Evolutionary conservation across 2,329 filamentous ascomycete genomes (phyloP).

Genomic region (Leptographium procerum): DNA sequence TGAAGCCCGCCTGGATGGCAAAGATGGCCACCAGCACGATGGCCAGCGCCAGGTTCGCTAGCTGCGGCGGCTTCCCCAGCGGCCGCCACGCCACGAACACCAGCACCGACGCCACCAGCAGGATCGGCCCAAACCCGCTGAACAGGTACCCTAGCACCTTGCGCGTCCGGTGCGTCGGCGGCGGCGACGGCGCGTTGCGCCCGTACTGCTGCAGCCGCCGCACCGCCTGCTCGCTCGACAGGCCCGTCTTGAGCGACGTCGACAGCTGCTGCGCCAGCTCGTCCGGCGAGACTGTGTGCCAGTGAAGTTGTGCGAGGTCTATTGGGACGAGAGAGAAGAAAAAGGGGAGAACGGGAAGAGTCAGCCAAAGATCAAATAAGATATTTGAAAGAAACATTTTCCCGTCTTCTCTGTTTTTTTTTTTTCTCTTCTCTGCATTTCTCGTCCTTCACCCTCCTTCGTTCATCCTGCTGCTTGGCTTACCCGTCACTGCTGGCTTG

Average conservation of each 20-base stretch:
- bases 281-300: slow-evolving; percentile 49
- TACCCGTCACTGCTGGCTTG: slow-evolving; percentile 7
- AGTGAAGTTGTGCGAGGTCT: slow-evolving; percentile 54
- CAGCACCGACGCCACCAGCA: slow-evolving; percentile 56
- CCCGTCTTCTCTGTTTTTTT: neutral
- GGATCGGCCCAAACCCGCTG: slow-evolving; percentile 62
- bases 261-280: slow-evolving; percentile 50
- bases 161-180: slow-evolving; percentile 46
- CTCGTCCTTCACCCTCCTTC: too few species aligned
- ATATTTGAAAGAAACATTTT: neutral
- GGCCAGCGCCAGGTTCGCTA: slow-evolving; percentile 60
- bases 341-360: too few species aligned
- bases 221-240: slow-evolving; percentile 46
- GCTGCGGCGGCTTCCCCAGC: slow-evolving; percentile 56
- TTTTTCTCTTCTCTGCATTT: too few species aligned
- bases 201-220: slow-evolving; percentile 49
- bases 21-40: slow-evolving; percentile 64
- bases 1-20: slow-evolving; percentile 57
- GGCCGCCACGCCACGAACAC: slow-evolving; percentile 71
- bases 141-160: slow-evolving; percentile 61
- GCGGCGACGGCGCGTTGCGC: slow-evolving; percentile 53
- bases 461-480: too few species aligned
- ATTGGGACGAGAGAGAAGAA: too few species aligned
- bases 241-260: slow-evolving; percentile 43
- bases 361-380: neutral